Evolutionary conservation across 83 land plant species (phyloP), one percentile per base, ranked within the genome.

Genomic region (Thuja plicata): DNA sequence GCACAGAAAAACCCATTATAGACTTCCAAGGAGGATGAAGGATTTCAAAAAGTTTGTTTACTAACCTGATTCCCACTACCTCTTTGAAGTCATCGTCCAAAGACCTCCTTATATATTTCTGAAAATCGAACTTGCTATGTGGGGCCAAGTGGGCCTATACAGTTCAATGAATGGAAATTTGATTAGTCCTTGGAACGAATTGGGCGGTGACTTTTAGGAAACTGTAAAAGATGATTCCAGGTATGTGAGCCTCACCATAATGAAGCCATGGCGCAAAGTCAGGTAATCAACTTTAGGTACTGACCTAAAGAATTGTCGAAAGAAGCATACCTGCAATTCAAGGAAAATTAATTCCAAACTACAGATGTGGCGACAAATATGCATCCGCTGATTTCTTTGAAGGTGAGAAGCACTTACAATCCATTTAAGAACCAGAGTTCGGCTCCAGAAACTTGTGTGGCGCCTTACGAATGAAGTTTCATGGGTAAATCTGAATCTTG

Each of bases 31-130:
- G 19, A 54, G 57, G 57, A 43, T 43, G 45, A 54, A 54, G 19
- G 19, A 10, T 54, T 54, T 54, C 57, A 15, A 54, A 54, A 54
- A 54, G 57, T 54, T 16, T 73, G n/a, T 11, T 46, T 5, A 81
- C 87, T 2, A 15, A 93, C 96, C 92, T 94, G 79, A 93, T 92
- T 30, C 96, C 94, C 13, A 95, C 94, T 15, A 95, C 96, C 1
- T 88, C 91, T 40, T 95, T 92, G 94, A 92, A 93, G 86, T 95
- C 96, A 57, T 95, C 96, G n/a, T 95, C 93, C 21, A 95, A 85
- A 34, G 96, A 93, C 90, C 92, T 89, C 15, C 4, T 54, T 55
- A 93, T 94, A 81, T 94, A 94, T 79, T 89, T 93, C 78, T 91
- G 96, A 76, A 94, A 93, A 88, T 94, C 88, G 87, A 94, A 94